Evolutionary conservation across 2,329 filamentous ascomycete genomes (phyloP).

Genomic region (Epichloe brachyelytri): DNA sequence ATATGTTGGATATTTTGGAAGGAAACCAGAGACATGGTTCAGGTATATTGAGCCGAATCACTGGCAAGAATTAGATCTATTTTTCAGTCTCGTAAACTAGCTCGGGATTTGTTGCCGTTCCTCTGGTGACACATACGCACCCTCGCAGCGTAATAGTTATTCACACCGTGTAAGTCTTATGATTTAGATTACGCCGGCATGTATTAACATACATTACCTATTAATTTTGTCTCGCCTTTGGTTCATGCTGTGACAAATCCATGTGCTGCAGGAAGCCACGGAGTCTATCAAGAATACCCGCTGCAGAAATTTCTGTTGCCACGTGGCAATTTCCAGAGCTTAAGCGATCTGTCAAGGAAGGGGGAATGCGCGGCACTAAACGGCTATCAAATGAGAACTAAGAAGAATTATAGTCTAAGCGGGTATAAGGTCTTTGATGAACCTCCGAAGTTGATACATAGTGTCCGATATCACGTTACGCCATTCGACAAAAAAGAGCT

Average conservation of each 20-base stretch:
- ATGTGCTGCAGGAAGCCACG: background rate
- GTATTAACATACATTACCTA: conserved; percentile 5
- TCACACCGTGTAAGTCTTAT: conserved; percentile 3
- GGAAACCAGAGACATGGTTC: conserved; percentile 27
- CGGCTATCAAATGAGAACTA: background rate
- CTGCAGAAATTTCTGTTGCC: background rate
- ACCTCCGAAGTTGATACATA: background rate
- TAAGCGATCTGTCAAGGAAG: no score
- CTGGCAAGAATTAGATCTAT: conserved; percentile 15
- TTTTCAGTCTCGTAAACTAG: background rate
- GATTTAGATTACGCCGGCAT: conserved; percentile 7
- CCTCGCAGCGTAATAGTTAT: background rate
- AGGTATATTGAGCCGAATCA: conserved; percentile 27
- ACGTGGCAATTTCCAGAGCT: no score
- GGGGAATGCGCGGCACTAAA: background rate
- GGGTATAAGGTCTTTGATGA: background rate
- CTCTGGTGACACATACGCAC: background rate
- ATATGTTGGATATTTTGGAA: conserved; percentile 72
- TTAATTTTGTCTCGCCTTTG: background rate
- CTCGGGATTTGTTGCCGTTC: background rate
- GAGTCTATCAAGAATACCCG: no score
- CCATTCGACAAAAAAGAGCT: background rate
- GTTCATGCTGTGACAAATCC: background rate
- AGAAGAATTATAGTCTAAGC: background rate
- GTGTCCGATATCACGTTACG: background rate